phyloP scores from a whole-genome alignment of 2,329 filamentous ascomycete species.

The Fusarium sarcochroum region DNA sequence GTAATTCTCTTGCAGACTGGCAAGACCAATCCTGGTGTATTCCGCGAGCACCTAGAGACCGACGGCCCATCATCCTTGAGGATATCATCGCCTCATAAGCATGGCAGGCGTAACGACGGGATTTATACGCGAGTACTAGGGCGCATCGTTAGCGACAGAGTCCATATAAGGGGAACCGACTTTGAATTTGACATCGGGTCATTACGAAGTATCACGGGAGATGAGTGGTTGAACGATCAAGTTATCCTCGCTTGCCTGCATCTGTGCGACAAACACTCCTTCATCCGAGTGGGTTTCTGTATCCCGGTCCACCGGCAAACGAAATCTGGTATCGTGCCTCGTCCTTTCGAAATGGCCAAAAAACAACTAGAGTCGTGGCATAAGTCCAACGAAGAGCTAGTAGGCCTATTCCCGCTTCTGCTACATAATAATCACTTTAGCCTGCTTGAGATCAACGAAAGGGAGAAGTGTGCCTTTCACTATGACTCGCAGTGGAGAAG shows the following conservation, averaged over 20 bases:
- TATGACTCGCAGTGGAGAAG: slow-evolving; percentile 1
- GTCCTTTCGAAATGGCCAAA: not conserved
- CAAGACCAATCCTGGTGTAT: not conserved
- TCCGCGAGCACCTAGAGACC: not conserved
- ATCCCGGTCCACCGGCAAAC: too few relatives aligned
- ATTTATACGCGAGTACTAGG: too few relatives aligned
- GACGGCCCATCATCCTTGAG: too few relatives aligned
- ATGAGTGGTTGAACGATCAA: not conserved
- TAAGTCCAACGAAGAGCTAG: too few relatives aligned
- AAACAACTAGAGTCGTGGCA: too few relatives aligned
- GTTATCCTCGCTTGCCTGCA: not conserved
- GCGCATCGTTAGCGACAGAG: too few relatives aligned
- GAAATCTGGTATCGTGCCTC: too few relatives aligned
- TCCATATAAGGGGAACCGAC: not conserved
- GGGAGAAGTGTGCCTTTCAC: not conserved
- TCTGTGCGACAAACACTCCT: not conserved
- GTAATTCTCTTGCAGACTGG: not conserved
- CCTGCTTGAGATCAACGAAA: slow-evolving; percentile 5
- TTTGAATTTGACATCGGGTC: not conserved
- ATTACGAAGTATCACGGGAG: not conserved
- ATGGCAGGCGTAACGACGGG: too few relatives aligned
- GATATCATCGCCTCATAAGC: too few relatives aligned
- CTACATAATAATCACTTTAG: not conserved
- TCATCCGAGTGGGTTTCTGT: not conserved
- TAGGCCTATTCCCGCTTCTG: slow-evolving; percentile 3